Conservation (phyloP, 345 rosid genomes). For the Eucalyptus marginata region DNA sequence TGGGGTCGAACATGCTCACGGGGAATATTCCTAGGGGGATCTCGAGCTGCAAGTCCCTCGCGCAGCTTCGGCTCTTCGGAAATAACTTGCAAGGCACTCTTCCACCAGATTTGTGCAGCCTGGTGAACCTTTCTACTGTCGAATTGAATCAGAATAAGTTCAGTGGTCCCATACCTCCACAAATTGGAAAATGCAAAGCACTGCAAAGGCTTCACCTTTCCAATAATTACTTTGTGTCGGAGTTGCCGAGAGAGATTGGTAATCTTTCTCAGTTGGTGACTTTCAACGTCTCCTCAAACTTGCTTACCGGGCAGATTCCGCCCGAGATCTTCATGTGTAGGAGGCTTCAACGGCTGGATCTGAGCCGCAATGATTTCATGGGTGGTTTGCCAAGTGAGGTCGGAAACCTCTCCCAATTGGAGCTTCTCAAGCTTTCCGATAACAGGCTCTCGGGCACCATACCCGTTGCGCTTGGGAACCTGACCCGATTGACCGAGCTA, state of each 20-base stretch:
- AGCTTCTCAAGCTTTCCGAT: conserved; percentile 79
- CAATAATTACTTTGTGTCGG: conserved; percentile 39
- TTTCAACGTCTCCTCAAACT: conserved; percentile 73
- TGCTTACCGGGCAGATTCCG: conserved; percentile 52
- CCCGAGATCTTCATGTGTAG: conserved; percentile 51
- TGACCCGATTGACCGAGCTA: conserved; percentile 55
- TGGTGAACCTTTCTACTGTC: conserved; percentile 48
- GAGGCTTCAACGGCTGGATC: conserved; percentile 85
- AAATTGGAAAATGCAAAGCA: conserved; percentile 48
- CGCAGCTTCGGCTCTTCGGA: conserved; percentile 51
- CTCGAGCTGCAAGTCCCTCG: conserved; percentile 43
- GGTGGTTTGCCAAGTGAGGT: conserved; percentile 49
- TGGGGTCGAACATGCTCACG: conserved; percentile 57
- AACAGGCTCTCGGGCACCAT: conserved; percentile 46
- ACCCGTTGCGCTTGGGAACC: conserved; percentile 48
- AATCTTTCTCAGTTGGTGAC: conserved; percentile 50
- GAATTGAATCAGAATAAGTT: conserved; percentile 65
- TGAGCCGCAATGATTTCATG: conserved; percentile 49
- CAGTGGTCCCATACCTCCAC: conserved; percentile 56
- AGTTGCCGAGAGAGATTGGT: conserved; percentile 72
- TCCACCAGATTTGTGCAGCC: conserved; percentile 57
- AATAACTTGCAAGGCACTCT: conserved; percentile 54
- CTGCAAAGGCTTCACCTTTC: conserved; percentile 69
- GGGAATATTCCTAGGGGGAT: conserved; percentile 61
- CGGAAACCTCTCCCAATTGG: conserved; percentile 63